Percentiles rank a stretch among this genome's conserved stretches.
Conservation (phyloP, 108 stramenopile genomes). For the Conticribra guillardii region DNA sequence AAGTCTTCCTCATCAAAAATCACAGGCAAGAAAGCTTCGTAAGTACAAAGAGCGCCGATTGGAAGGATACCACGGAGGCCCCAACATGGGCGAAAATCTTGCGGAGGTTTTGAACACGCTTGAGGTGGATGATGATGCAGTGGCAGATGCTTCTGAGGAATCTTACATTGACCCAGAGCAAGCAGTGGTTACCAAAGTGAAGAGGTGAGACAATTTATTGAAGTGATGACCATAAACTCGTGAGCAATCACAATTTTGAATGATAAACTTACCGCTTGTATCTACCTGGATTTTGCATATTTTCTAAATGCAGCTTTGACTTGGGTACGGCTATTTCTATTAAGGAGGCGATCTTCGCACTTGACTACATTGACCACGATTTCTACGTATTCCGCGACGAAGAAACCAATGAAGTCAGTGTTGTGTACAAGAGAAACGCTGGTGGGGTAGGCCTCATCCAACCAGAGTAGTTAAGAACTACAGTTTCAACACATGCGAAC, state of each 20-base stretch:
- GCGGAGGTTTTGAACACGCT: conserved; percentile 66
- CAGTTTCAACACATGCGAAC: background rate
- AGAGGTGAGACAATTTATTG: conserved; percentile 45
- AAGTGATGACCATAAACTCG: no score
- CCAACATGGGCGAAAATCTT: conserved; percentile 81
- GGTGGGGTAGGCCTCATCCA: conserved; percentile 89
- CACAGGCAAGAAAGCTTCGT: conserved; percentile 69
- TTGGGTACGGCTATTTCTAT: conserved; percentile 79
- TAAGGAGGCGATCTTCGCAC: conserved; percentile 87
- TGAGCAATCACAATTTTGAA: no score
- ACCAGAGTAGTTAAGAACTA: conserved; percentile 45
- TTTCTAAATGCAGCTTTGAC: conserved; percentile 63
- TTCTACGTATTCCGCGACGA: conserved; percentile 90
- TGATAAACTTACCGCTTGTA: no score
- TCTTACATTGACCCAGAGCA: conserved; percentile 71
- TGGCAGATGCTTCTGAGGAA: conserved; percentile 32
- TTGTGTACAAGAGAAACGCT: conserved; percentile 92
- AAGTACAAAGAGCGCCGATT: conserved; percentile 86
- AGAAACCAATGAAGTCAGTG: conserved; percentile 75
- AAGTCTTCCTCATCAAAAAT: background rate
- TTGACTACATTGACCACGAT: conserved; percentile 93
- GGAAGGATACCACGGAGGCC: conserved; percentile 83
- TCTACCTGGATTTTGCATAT: no score
- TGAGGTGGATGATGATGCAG: conserved; percentile 50
- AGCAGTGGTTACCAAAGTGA: conserved; percentile 77